Conservation (phyloP, 2,329 filamentous ascomycete genomes). For the Claviceps maximensis region DNA sequence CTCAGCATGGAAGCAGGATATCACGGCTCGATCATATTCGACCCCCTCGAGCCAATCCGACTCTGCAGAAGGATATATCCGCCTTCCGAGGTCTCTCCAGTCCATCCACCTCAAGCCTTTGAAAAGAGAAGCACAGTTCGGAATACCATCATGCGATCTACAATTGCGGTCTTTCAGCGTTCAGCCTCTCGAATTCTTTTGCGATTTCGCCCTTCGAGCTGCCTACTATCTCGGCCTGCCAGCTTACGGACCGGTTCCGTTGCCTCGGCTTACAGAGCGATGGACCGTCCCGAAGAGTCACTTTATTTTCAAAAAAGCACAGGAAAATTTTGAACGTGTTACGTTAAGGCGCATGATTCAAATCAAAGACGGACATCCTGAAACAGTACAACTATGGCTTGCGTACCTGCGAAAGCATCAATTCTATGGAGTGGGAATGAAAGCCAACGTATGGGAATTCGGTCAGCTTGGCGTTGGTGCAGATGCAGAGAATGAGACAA, state of each 20-base stretch:
- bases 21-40: background rate
- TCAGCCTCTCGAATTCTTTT: constrained; percentile 84
- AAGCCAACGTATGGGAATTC: constrained; percentile 93
- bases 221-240: constrained; percentile 88
- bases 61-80: constrained; percentile 16
- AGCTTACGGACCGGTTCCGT: constrained; percentile 70
- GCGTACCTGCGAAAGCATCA: constrained; percentile 85
- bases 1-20: background rate
- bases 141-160: constrained; percentile 76
- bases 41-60: background rate
- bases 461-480: constrained; percentile 50
- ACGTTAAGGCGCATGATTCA: constrained; percentile 79
- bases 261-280: constrained; percentile 76
- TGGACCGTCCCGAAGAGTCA: constrained; percentile 86
- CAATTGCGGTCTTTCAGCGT: constrained; percentile 85
- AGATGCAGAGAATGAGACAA: constrained; percentile 14
- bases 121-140: constrained; percentile 58
- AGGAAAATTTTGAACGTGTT: constrained; percentile 94
- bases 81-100: constrained; percentile 68
- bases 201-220: constrained; percentile 85
- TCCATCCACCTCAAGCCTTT: constrained; percentile 78
- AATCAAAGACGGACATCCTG: constrained; percentile 81
- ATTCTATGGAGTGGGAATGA: constrained; percentile 96
- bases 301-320: constrained; percentile 94
- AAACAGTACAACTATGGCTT: constrained; percentile 83